Conservation (phyloP, 2,329 filamentous ascomycete genomes). For the Diaporthe vexans region DNA sequence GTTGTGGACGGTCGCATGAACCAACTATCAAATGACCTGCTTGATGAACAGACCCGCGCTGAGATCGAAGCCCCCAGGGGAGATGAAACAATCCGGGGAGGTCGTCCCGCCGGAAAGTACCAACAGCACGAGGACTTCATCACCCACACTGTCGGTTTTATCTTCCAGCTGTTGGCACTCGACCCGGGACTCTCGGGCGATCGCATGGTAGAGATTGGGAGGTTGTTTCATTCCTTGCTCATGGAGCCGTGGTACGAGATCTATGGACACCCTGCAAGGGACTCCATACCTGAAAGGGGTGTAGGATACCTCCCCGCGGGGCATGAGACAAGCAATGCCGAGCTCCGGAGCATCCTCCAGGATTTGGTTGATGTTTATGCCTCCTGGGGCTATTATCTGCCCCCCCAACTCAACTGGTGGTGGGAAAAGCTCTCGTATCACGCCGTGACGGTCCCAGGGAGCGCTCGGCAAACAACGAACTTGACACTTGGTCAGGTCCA, state of each 20-base stretch:
- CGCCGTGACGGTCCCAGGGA: not conserved
- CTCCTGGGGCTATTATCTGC: not conserved
- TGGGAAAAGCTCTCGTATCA: not conserved
- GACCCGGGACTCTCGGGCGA: not conserved
- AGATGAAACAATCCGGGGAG: not conserved
- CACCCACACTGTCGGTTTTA: not conserved
- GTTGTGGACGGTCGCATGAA: not conserved
- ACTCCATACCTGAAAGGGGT: not conserved
- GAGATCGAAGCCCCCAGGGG: not conserved
- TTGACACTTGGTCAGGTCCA: not conserved
- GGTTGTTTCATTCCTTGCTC: constrained; percentile 3
- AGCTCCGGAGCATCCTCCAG: not conserved
- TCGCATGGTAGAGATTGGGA: constrained; percentile 5
- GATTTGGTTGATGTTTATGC: not conserved
- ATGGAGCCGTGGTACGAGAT: constrained; percentile 2
- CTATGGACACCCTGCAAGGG: not conserved
- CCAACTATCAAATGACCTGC: not conserved
- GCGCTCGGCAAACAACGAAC: fast-evolving
- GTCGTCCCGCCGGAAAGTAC: not conserved
- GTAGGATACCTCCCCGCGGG: not conserved
- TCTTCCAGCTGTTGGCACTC: constrained; percentile 2
- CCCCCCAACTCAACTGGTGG: too few relatives aligned
- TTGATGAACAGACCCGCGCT: not conserved
- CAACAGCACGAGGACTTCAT: not conserved
- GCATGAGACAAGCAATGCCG: not conserved